These are phyloP conservation scores for Mortierella sp. DNA, from an alignment of 371 early-diverging fungal species.

Conservation along the genomic window DNA sequence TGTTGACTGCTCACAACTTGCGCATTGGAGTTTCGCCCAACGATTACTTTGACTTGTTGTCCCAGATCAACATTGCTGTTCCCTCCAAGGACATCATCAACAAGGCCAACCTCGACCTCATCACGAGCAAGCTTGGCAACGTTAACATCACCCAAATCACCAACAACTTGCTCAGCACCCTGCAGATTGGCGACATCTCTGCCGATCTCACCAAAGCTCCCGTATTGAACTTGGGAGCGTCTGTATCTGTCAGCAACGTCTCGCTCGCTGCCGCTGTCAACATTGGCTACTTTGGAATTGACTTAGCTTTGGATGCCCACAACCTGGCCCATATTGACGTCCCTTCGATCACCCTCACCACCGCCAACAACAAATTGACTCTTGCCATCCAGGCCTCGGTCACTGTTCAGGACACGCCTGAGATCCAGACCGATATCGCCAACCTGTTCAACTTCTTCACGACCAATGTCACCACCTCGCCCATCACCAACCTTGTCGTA, in stretches of 20 bases:
- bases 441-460: constrained; percentile 53
- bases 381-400: constrained; percentile 42
- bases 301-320: constrained; percentile 45
- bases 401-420: constrained; percentile 45
- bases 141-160: constrained; percentile 21
- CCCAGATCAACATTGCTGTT: constrained; percentile 45
- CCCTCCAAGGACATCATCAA: constrained; percentile 50
- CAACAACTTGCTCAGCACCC: constrained; percentile 39
- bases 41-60: constrained; percentile 54
- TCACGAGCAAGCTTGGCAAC: constrained; percentile 29
- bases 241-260: constrained; percentile 44
- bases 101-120: constrained; percentile 37
- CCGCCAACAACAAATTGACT: constrained; percentile 50
- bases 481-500: constrained; percentile 42
- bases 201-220: constrained; percentile 51
- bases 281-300: constrained; percentile 58
- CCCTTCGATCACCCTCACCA: constrained; percentile 45
- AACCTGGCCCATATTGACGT: constrained; percentile 50
- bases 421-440: constrained; percentile 47
- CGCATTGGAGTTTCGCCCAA: constrained; percentile 51
- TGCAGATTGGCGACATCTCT: constrained; percentile 43
- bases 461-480: constrained; percentile 33
- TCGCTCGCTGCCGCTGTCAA: constrained; percentile 47
- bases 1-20: constrained; percentile 48
- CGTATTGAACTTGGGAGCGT: constrained; percentile 47